Evolutionary conservation across 495 filamentous ascomycete genomes (phyloP).

Genomic region (Talaromyces wortmannii): DNA sequence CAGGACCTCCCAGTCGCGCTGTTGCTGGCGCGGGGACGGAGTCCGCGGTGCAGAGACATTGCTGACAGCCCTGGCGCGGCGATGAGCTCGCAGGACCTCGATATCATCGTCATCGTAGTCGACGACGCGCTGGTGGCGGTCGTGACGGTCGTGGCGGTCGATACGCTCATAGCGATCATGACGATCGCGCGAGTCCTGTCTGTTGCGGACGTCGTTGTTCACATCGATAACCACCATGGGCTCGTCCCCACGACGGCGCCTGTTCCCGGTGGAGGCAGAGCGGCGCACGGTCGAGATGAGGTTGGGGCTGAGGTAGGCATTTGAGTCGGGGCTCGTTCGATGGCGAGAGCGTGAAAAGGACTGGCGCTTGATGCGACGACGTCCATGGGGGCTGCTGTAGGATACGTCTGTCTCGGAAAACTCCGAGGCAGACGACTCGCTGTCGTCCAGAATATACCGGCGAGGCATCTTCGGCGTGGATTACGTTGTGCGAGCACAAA

Average conservation of each 20-base stretch:
- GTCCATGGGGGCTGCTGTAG: conserved; percentile 16
- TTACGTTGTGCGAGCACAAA: too few relatives aligned
- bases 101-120: conserved; percentile 11
- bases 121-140: neutral
- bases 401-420: conserved; percentile 35
- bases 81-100: conserved; percentile 16
- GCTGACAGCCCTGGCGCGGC: conserved; percentile 13
- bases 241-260: conserved; percentile 18
- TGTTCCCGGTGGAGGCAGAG: conserved; percentile 32
- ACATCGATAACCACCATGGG: conserved; percentile 24
- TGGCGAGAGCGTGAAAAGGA: conserved; percentile 30
- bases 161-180: neutral
- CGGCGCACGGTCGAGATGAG: conserved; percentile 22
- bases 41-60: conserved; percentile 8
- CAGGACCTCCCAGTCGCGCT: conserved; percentile 29
- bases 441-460: neutral
- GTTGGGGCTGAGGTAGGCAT: conserved; percentile 13
- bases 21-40: conserved; percentile 9
- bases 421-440: conserved; percentile 27
- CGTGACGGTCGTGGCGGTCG: conserved; percentile 17
- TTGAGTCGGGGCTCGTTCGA: conserved; percentile 13
- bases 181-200: conserved; percentile 1
- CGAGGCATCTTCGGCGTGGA: neutral
- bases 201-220: conserved; percentile 15
- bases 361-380: conserved; percentile 19